Evolutionary conservation across 495 filamentous ascomycete species (phyloP).

Genomic region (Trichoderma reesei): DNA sequence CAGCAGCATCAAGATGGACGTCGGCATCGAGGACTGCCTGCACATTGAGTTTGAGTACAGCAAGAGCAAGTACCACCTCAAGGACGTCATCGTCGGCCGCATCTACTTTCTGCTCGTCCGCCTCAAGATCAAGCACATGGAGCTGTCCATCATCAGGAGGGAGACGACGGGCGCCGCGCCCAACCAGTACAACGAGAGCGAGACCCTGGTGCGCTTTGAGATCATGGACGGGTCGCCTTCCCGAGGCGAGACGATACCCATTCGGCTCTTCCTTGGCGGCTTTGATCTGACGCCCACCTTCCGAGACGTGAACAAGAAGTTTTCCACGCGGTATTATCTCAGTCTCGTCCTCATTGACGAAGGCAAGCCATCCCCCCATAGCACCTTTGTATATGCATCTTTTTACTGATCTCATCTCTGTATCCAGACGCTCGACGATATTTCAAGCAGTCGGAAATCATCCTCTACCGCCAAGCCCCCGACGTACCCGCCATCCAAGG

Average conservation of each 20-base stretch:
- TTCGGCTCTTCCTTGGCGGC: slow-evolving; percentile 92
- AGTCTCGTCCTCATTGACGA: slow-evolving; percentile 95
- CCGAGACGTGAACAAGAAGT: slow-evolving; percentile 99
- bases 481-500: slow-evolving; percentile 37
- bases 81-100: slow-evolving; percentile 97
- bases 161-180: slow-evolving; percentile 96
- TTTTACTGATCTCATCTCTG: slow-evolving; percentile 1
- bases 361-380: slow-evolving; percentile 40
- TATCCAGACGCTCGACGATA: slow-evolving; percentile 80
- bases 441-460: slow-evolving; percentile 99
- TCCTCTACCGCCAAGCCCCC: slow-evolving; percentile 89
- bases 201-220: slow-evolving; percentile 97
- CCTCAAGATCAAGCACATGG: slow-evolving; percentile 99
- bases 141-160: slow-evolving; percentile 91
- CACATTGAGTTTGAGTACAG: slow-evolving; percentile 99
- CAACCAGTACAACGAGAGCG: slow-evolving; percentile 99
- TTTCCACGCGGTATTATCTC: slow-evolving; percentile 95
- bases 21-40: slow-evolving; percentile 97
- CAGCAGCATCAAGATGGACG: slow-evolving; percentile 99
- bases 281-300: slow-evolving; percentile 98
- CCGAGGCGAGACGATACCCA: slow-evolving; percentile 95
- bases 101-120: slow-evolving; percentile 98
- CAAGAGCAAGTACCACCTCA: slow-evolving; percentile 97
- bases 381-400: not conserved
- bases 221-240: slow-evolving; percentile 99